Evolutionary conservation across 2,329 filamentous ascomycete genomes (phyloP).

Genomic region (Paraconiothyrium brasiliense): DNA sequence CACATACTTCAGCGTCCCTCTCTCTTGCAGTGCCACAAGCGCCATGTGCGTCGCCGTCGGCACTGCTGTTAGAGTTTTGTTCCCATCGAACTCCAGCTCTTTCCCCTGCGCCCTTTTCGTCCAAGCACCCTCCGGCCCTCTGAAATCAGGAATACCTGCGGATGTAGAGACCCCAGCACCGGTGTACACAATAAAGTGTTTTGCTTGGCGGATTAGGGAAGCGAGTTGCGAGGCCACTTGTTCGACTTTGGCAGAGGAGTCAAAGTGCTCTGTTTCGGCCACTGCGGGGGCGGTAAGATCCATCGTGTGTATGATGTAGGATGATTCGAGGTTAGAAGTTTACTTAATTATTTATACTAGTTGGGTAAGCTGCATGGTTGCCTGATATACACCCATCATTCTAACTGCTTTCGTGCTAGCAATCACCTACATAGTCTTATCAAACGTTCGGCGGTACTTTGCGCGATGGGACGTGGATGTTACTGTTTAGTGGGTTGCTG

Average conservation of each 20-base stretch:
- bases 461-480: no score
- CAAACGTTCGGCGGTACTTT: no score
- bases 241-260: neutral
- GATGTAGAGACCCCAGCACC: slow-evolving; percentile 8
- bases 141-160: slow-evolving; percentile 11
- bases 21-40: slow-evolving; percentile 9
- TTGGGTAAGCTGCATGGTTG: neutral
- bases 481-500: neutral
- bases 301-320: neutral
- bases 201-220: slow-evolving; percentile 1
- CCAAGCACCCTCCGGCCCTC: slow-evolving; percentile 8
- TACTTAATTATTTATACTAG: neutral
- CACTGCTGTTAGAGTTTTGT: slow-evolving; percentile 6
- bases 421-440: no score
- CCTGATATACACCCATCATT: no score
- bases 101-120: slow-evolving; percentile 15
- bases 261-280: slow-evolving; percentile 4
- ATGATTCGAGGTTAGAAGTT: no score
- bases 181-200: slow-evolving; percentile 11
- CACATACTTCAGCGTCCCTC: slow-evolving; percentile 8
- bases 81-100: slow-evolving; percentile 7
- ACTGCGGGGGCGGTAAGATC: slow-evolving; percentile 14
- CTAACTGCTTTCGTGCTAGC: no score
- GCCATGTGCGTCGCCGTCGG: slow-evolving; percentile 12
- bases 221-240: slow-evolving; percentile 2